phyloP scores from a whole-genome alignment of 371 early-diverging fungal species.

The Mycotypha africana region DNA sequence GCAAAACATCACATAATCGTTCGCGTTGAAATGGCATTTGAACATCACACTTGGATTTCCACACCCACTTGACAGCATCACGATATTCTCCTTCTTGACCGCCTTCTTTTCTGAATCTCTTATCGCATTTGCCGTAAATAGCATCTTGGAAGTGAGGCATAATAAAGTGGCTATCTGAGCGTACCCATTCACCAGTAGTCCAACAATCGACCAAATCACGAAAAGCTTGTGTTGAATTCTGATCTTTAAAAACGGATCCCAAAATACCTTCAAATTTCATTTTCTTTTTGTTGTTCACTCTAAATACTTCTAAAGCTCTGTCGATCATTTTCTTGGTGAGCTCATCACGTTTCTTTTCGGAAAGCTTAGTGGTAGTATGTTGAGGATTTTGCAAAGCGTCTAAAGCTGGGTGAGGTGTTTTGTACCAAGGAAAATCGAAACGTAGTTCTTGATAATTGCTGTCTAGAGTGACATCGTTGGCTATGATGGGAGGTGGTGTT shows the following conservation, averaged over 20 bases:
- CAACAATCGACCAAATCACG: conserved; percentile 18
- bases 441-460: background rate
- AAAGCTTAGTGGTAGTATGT: conserved; percentile 5
- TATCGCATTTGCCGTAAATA: conserved; percentile 32
- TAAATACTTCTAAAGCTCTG: conserved; percentile 2
- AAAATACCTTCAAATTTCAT: conserved; percentile 1
- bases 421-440: conserved; percentile 25
- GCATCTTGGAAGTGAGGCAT: conserved; percentile 39
- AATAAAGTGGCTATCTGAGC: conserved; percentile 1
- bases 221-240: conserved; percentile 8
- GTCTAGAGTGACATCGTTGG: too few relatives aligned
- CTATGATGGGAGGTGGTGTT: background rate
- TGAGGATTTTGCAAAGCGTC: conserved; percentile 7
- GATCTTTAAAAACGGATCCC: too few relatives aligned
- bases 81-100: conserved; percentile 7
- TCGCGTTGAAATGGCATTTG: background rate
- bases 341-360: conserved; percentile 7
- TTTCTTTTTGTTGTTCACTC: conserved; percentile 15
- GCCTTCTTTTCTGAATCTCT: conserved; percentile 20
- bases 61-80: conserved; percentile 22
- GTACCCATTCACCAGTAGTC: conserved; percentile 19
- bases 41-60: background rate
- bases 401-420: conserved; percentile 10
- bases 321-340: conserved; percentile 13
- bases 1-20: conserved; percentile 28